Evolutionary conservation across 2,329 filamentous ascomycete species (phyloP), one percentile per base, ranked within the genome.

Genomic region (Claviceps arundinis): DNA sequence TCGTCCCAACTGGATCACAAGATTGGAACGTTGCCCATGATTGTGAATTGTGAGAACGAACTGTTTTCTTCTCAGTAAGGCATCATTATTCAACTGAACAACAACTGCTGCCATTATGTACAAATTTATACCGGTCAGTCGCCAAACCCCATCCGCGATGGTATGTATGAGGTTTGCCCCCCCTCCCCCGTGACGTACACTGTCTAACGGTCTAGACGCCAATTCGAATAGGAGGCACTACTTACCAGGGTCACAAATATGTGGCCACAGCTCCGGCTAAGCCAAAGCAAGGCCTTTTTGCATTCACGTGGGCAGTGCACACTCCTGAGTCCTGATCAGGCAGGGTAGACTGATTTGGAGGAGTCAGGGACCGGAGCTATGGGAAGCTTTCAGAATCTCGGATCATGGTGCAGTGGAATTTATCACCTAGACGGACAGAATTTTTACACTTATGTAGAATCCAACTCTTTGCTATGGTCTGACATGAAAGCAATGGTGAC

Each of bases 101-200:
- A 22, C 13, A 41, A 8, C 22, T 47, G 9, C 50, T 47, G 13
- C 50, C 50, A 19, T 52, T 50, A 34, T 34, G 9, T 11, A 34
- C 30, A 34, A 34, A 11, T 11, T 34, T 34, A 34, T 30, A 30
- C 53, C n/a, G 50, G 50, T 5, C 37, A 47, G 19, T 52, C 50
- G 37, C 26, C 37, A 16, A 37, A 41, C n/a, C 24, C 47, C 8
- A 17, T 19, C 5, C 16, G 42, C 19, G 22, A 48, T 38, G 47
- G 46, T 26, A 45, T 22, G 34, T 5, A 9, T 24, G 38, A 46
- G 13, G 38, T 41, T 30, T 54, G 47, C 47, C 53, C 19, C 42
- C 47, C 53, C 19, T 37, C 47, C 50, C 53, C 53, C 19, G 9
- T 50, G 14, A 47, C 34, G 22, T 44, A 52, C 37, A 48, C 47